A percentile compares a stretch with the other conserved stretches of the same genome.
phyloP scores from a whole-genome alignment of 352 stramenopile species.

The Elongisporangium senticosum region DNA sequence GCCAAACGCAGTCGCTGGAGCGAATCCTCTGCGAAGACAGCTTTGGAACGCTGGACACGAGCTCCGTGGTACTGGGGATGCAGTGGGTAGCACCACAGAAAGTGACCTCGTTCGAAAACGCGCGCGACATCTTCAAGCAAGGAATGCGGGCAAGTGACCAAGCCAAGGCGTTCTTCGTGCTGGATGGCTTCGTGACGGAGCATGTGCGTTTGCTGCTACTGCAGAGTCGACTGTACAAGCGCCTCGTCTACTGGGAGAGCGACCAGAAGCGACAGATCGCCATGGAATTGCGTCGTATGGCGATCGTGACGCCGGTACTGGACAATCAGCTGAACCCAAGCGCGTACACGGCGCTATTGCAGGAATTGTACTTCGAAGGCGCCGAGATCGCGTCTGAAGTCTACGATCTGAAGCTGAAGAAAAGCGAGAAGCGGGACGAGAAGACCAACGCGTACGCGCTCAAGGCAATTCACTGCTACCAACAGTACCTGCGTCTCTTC shows the following conservation, averaged over 20 bases:
- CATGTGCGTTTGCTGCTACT: constrained; percentile 54
- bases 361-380: constrained; percentile 65
- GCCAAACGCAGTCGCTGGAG: constrained; percentile 3
- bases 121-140: constrained; percentile 60
- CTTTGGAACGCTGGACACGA: background rate
- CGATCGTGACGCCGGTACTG: constrained; percentile 39
- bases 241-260: constrained; percentile 44
- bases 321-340: constrained; percentile 41
- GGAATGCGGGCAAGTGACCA: constrained; percentile 35
- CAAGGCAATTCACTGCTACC: constrained; percentile 65
- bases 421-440: constrained; percentile 12
- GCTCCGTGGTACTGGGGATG: constrained; percentile 14
- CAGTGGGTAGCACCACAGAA: constrained; percentile 13
- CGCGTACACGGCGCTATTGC: constrained; percentile 45
- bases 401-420: constrained; percentile 59
- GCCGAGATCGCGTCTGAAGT: constrained; percentile 53
- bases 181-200: constrained; percentile 68
- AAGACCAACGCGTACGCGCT: constrained; percentile 49
- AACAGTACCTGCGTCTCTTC: constrained; percentile 66
- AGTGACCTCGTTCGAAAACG: constrained; percentile 41
- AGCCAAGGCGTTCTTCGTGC: constrained; percentile 34
- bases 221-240: constrained; percentile 52
- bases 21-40: no score
- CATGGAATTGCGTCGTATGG: constrained; percentile 55
- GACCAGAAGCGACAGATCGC: constrained; percentile 53